Evolutionary conservation across 116 monocot genomes (phyloP), one percentile per base, ranked within the genome.

Genomic region (Zostera marina): DNA sequence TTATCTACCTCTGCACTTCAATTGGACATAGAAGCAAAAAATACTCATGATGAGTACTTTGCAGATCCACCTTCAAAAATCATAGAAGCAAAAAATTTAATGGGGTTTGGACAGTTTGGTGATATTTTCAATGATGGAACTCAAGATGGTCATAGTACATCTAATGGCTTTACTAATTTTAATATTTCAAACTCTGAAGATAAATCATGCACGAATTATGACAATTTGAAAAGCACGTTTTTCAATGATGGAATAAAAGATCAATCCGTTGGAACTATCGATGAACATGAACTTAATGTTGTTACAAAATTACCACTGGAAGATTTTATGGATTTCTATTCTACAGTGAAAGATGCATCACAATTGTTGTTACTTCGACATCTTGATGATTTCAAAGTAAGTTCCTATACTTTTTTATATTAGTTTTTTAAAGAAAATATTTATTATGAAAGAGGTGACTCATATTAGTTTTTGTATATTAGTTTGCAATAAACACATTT

Each of bases 351-450:
- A 63, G 72, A 80, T n/a, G 65, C 41, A 41, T 57, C 72, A 20
- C 9, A 68, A 23, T 47, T 62, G 8, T 65, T 75, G 56, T 60
- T 61, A 65, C 42, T 63, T 46, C 46, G 53, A 15, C 72, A 72
- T 66, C 26, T 75, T 21, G 56, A 59, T 56, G 63, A 69, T 67
- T 76, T 73, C 58, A 68, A 79, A 70, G 82, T 82, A 24, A 66
- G 70, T 73, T 42, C 17, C 21, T 22, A 9, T 58, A 24, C 10
- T 26, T 10, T 22, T 60, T 74, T 39, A 39, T 22, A 44, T 9
- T 16, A 58, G 41, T 58, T 39, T 64, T 17, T n/a, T 9, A n/a
- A n/a, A n/a, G n/a, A n/a, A n/a, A n/a, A n/a, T n/a, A n/a, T 23
- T 41, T 40, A 4, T 32, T 32, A 3, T 32, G 32, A 32, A 32